Evolutionary conservation across 202 grass and related monocot species (phyloP), one percentile per base, ranked within the genome.

Genomic region (Saccharum hybrid): DNA sequence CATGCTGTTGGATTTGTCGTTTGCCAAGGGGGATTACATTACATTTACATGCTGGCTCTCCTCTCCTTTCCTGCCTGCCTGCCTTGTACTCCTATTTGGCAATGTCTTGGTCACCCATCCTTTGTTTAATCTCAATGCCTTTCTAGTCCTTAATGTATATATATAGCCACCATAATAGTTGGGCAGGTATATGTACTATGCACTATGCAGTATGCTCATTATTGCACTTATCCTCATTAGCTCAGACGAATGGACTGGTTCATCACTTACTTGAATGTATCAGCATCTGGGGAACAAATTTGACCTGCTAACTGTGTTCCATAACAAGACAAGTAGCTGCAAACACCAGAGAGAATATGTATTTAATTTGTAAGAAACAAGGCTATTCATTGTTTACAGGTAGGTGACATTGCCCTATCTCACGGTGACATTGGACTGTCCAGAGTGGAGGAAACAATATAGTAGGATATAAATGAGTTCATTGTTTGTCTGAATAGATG

Each of bases 71-170:
- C 77, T 86, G 77, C 73, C 59, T 72, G 37, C 66, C 46, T 60
- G 57, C 57, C 59, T 30, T 63, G 60, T 12, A 30, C 60, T 77
- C 72, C 30, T 86, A 73, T 86, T 76, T 77, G 83, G 66, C 60
- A 82, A 77, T 82, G 83, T 89, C 66, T 61, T 86, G 83, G 83
- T 73, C 83, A 79, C 88, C 67, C 67, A 78, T 69, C 31, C 65
- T 86, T 82, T 62, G 56, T 82, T 70, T 82, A 74, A 86, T 66
- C 14, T 61, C 37, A 19, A 72, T 72, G 37, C 3, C 64, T 75
- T 70, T 77, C 45, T 72, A 42, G 14, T 49, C 14, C 14, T 52
- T 52, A 18, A 5, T 52, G 15, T 52, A 18, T 52, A 52, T 18
- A 52, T 52, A 52, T 52, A 52, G 66, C 72, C 87, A 77, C 65